These are phyloP conservation scores for Nidula niveotomentosa DNA, from an alignment of 1,284 basidiomycete species.

Conservation along the genomic window DNA sequence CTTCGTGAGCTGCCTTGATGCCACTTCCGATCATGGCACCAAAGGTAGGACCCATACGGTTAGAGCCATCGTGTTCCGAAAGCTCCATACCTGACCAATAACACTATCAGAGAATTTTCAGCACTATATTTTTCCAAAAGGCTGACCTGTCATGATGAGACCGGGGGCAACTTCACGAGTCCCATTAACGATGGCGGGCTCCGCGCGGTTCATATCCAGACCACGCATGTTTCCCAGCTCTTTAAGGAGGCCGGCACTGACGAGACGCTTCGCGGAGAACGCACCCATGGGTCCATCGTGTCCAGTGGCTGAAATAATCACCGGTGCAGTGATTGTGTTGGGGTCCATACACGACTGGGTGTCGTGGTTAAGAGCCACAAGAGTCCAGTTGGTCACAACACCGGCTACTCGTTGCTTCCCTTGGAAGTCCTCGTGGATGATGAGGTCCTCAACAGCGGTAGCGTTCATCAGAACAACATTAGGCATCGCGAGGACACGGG, in stretches of 20 bases:
- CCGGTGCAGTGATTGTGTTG: constrained; percentile 78
- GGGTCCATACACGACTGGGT: constrained; percentile 88
- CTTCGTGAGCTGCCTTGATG: constrained; percentile 77
- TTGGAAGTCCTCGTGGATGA: constrained; percentile 62
- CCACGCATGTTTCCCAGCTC: constrained; percentile 84
- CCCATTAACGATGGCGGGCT: constrained; percentile 75
- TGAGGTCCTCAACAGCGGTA: constrained; percentile 77
- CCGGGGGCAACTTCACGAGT: constrained; percentile 83
- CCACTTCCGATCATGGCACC: constrained; percentile 84
- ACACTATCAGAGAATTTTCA: background rate
- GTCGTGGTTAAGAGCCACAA: constrained; percentile 81
- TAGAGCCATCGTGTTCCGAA: constrained; percentile 80
- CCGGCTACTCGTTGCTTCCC: constrained; percentile 74
- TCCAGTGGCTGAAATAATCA: constrained; percentile 71
- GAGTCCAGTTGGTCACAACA: constrained; percentile 86
- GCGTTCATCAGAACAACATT: constrained; percentile 81
- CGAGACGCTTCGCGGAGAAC: constrained; percentile 82
- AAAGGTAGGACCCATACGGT: constrained; percentile 82
- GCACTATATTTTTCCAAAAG: no score
- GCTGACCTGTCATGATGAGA: constrained; percentile 70
- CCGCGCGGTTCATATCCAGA: constrained; percentile 77
- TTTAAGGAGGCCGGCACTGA: constrained; percentile 73
- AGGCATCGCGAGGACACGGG: constrained; percentile 70
- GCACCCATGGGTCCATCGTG: constrained; percentile 88
- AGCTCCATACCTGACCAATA: constrained; percentile 74